Conservation (phyloP, 2,329 filamentous ascomycete genomes). For the Xylaria sp. region DNA sequence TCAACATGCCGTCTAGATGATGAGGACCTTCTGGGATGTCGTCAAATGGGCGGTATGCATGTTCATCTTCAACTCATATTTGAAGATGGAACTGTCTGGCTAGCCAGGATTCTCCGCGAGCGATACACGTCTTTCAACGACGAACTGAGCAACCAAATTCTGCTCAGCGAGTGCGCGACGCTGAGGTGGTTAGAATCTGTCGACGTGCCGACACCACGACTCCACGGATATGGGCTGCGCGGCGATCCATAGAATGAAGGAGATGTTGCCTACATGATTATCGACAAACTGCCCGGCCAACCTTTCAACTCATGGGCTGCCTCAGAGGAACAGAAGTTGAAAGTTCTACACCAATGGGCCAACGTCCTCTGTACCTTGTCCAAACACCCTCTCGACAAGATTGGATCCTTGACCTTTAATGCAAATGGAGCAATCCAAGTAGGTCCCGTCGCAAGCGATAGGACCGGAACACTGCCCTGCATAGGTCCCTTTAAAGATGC, state of each 20-base stretch:
- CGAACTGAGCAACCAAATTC: conserved; percentile 12
- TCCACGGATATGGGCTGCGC: conserved; percentile 34
- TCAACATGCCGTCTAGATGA: conserved; percentile 22
- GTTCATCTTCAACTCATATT: conserved; percentile 16
- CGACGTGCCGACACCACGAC: conserved; percentile 31
- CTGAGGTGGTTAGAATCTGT: conserved; percentile 35
- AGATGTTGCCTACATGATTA: conserved; percentile 38
- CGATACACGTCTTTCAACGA: conserved; percentile 15
- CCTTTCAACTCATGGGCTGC: conserved; percentile 30
- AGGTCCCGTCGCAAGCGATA: conserved; percentile 21
- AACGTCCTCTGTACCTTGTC: conserved; percentile 23
- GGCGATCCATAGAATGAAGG: conserved; percentile 32
- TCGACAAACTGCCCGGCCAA: conserved; percentile 34
- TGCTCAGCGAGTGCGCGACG: conserved; percentile 20
- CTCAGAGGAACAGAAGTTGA: conserved; percentile 27
- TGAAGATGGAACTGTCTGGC: conserved; percentile 16
- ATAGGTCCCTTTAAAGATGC: conserved; percentile 15
- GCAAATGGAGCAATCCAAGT: conserved; percentile 9
- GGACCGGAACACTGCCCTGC: conserved; percentile 19
- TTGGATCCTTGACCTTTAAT: conserved; percentile 16
- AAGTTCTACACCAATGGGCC: conserved; percentile 32
- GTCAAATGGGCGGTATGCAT: conserved; percentile 16
- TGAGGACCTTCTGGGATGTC: conserved; percentile 15
- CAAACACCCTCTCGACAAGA: conserved; percentile 7
- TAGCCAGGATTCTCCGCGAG: conserved; percentile 11